Evolutionary conservation across 2,329 filamentous ascomycete genomes (phyloP).

Genomic region (Botrytis aclada): DNA sequence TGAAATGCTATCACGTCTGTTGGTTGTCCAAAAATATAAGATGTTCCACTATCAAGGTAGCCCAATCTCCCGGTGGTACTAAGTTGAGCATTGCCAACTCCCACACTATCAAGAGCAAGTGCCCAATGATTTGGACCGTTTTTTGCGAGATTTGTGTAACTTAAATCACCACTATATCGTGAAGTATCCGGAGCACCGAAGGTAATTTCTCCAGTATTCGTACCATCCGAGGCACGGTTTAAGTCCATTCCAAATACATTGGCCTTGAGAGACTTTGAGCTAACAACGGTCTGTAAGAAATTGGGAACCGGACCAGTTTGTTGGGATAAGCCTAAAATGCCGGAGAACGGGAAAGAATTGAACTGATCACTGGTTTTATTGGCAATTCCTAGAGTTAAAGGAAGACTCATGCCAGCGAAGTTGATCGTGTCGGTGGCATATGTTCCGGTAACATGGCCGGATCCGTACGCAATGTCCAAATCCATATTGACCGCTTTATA

Average conservation of each 20-base stretch:
- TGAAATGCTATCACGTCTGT: constrained; percentile 67
- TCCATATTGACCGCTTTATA: constrained; percentile 50
- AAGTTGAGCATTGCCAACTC: constrained; percentile 59
- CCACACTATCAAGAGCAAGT: constrained; percentile 64
- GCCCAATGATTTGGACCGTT: constrained; percentile 63
- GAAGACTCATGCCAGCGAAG: constrained; percentile 62
- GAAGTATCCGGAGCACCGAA: constrained; percentile 68
- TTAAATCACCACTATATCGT: constrained; percentile 66
- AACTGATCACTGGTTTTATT: constrained; percentile 72
- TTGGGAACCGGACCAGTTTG: constrained; percentile 55
- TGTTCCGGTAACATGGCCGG: constrained; percentile 67
- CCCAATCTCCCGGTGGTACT: constrained; percentile 49
- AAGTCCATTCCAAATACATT: constrained; percentile 72
- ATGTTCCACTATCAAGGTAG: constrained; percentile 83
- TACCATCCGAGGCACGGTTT: constrained; percentile 61
- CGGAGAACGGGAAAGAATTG: constrained; percentile 76
- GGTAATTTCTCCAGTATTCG: constrained; percentile 71
- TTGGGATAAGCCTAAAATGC: constrained; percentile 76
- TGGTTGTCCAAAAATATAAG: constrained; percentile 70
- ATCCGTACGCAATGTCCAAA: constrained; percentile 73
- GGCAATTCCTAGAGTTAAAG: constrained; percentile 70
- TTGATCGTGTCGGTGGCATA: constrained; percentile 64
- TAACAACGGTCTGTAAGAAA: constrained; percentile 61
- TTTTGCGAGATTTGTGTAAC: constrained; percentile 56
- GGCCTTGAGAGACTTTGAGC: constrained; percentile 54